Percentiles rank a stretch among this genome's conserved stretches.
These are phyloP conservation scores for Sindora glabra DNA, from an alignment of 306 rosid species.

Conservation along the genomic window DNA sequence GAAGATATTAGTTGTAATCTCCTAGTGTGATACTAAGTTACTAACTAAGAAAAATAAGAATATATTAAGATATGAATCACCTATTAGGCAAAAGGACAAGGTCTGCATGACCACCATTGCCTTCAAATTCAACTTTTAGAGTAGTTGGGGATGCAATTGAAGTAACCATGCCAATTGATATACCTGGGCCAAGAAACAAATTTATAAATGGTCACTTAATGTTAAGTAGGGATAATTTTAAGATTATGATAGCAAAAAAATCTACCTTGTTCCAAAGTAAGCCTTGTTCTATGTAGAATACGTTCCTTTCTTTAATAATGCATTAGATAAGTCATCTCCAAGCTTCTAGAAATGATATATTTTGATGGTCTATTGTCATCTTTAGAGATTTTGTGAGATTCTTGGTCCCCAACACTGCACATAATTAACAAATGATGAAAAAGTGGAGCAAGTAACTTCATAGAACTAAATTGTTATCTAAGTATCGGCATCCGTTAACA, in stretches of 20 bases:
- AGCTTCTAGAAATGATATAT: constrained; percentile 73
- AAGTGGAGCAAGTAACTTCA: not conserved
- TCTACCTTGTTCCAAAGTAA: constrained; percentile 76
- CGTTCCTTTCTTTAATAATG: constrained; percentile 59
- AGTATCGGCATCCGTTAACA: too few relatives aligned
- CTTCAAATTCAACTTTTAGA: constrained; percentile 81
- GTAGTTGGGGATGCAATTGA: constrained; percentile 97
- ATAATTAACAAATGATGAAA: constrained; percentile 17
- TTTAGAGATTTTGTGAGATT: constrained; percentile 54
- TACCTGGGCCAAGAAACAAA: constrained; percentile 39
- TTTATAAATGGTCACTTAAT: not conserved
- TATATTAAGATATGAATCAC: constrained; percentile 28
- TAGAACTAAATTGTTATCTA: not conserved
- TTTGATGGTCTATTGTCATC: constrained; percentile 61
- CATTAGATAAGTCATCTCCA: constrained; percentile 51
- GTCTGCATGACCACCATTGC: constrained; percentile 94
- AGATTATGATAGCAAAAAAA: not conserved
- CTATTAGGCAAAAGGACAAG: constrained; percentile 90
- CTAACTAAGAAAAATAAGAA: not conserved
- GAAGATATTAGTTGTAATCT: not conserved
- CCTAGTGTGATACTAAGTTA: not conserved
- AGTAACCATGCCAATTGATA: constrained; percentile 75
- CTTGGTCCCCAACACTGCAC: constrained; percentile 77
- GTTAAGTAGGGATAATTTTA: constrained; percentile 1
- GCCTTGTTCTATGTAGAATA: constrained; percentile 94